Conservation (phyloP, 2,329 filamentous ascomycete species). For the Ceratocystiopsis brevicomis region DNA sequence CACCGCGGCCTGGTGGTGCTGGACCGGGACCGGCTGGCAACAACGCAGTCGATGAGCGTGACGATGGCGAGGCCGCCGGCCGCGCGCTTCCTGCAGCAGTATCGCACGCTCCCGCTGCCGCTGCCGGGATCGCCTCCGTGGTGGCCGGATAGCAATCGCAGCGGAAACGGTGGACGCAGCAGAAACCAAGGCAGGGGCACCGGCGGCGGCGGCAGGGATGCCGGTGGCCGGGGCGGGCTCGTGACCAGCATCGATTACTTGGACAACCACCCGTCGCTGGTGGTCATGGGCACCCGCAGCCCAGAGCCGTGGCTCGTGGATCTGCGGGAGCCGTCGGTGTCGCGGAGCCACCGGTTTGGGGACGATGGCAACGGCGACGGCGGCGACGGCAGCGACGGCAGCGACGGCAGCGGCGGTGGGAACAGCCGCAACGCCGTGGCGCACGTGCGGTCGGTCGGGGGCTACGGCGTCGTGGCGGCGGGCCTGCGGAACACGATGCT, state of each 20-base stretch:
- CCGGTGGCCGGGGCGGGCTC: not conserved
- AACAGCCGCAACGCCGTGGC: slow-evolving; percentile 14
- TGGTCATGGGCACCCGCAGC: slow-evolving; percentile 31
- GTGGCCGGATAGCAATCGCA: no score
- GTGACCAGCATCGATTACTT: slow-evolving; percentile 7
- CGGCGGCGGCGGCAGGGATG: no score
- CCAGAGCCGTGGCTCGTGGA: slow-evolving; percentile 27
- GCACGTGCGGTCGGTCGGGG: slow-evolving; percentile 29
- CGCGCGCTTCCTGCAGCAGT: no score
- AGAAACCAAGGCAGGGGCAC: no score
- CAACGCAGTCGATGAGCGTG: no score
- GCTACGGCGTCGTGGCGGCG: slow-evolving; percentile 32
- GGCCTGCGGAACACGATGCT: slow-evolving; percentile 30
- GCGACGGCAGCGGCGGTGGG: slow-evolving; percentile 1
- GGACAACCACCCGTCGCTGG: slow-evolving; percentile 19
- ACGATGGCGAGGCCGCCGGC: no score
- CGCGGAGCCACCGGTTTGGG: not conserved
- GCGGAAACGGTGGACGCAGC: no score
- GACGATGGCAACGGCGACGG: not conserved
- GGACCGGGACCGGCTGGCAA: slow-evolving; percentile 1
- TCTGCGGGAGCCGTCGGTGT: slow-evolving; percentile 16
- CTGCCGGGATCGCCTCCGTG: no score
- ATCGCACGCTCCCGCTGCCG: no score
- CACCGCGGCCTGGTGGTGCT: slow-evolving; percentile 24
- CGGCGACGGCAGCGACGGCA: not conserved